Conservation (phyloP, 2,329 filamentous ascomycete species). For the Calonectria montana region DNA sequence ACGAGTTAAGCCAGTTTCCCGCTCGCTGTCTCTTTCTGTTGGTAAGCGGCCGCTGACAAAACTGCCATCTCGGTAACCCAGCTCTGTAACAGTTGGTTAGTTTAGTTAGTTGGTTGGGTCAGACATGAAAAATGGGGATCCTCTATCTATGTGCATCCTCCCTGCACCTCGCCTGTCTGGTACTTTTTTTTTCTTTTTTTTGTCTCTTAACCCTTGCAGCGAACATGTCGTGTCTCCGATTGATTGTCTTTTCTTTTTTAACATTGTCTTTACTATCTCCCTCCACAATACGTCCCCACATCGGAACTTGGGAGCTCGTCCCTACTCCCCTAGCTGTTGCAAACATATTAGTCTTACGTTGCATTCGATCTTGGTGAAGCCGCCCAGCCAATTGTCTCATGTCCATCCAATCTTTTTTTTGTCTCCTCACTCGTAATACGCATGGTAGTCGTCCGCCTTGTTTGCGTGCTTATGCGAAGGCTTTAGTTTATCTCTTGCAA, state of each 20-base stretch:
- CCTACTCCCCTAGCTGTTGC: background rate
- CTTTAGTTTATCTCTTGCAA: background rate
- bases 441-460: background rate
- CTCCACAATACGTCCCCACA: background rate
- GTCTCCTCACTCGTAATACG: background rate
- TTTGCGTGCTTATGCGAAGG: background rate
- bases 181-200: background rate
- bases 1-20: background rate
- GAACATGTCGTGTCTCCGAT: constrained; percentile 21
- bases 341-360: background rate
- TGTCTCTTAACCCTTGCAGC: constrained; percentile 1
- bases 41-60: background rate
- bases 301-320: background rate
- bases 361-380: background rate
- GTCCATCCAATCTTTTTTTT: background rate
- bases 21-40: background rate
- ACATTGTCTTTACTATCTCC: background rate
- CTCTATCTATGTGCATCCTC: background rate
- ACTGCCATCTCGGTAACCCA: background rate
- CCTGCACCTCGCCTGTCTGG: constrained; percentile 6
- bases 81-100: background rate
- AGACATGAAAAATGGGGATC: background rate
- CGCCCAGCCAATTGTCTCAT: background rate
- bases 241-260: background rate
- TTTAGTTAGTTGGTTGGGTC: background rate